Conservation (phyloP, 805 yeast genomes). For the Priceomyces medius region DNA sequence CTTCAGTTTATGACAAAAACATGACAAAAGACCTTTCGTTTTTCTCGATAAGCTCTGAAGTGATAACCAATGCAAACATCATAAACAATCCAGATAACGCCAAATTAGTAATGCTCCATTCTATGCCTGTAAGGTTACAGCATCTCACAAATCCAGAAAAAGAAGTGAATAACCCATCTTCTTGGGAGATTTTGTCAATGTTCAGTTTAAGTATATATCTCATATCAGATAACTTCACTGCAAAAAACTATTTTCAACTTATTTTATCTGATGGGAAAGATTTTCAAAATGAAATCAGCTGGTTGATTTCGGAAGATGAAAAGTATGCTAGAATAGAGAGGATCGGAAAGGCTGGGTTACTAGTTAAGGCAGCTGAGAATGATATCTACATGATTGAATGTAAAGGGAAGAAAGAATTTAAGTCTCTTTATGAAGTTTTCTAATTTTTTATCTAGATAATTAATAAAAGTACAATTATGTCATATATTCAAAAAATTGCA, state of each 20-base stretch:
- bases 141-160: slow-evolving; percentile 30
- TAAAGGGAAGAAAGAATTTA: slow-evolving; percentile 42
- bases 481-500: background rate
- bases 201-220: slow-evolving; percentile 29
- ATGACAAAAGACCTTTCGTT: slow-evolving; percentile 16
- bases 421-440: slow-evolving; percentile 23
- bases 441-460: slow-evolving; percentile 4
- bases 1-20: background rate
- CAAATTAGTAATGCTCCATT: slow-evolving; percentile 23
- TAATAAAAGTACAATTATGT: background rate
- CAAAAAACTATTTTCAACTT: slow-evolving; percentile 27
- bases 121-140: slow-evolving; percentile 39
- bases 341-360: slow-evolving; percentile 45
- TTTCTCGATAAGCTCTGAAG: slow-evolving; percentile 20
- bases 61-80: slow-evolving; percentile 16
- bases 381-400: slow-evolving; percentile 44
- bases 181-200: slow-evolving; percentile 45
- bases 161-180: slow-evolving; percentile 33
- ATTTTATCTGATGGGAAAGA: slow-evolving; percentile 19
- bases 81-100: slow-evolving; percentile 25
- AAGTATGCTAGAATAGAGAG: slow-evolving; percentile 28
- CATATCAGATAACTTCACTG: slow-evolving; percentile 26
- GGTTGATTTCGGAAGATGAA: slow-evolving; percentile 34
- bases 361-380: slow-evolving; percentile 29
- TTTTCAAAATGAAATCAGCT: slow-evolving; percentile 18